These are phyloP conservation scores for Hydrangea macrophylla DNA, from an alignment of 148 eudicot species.

Conservation along the genomic window DNA sequence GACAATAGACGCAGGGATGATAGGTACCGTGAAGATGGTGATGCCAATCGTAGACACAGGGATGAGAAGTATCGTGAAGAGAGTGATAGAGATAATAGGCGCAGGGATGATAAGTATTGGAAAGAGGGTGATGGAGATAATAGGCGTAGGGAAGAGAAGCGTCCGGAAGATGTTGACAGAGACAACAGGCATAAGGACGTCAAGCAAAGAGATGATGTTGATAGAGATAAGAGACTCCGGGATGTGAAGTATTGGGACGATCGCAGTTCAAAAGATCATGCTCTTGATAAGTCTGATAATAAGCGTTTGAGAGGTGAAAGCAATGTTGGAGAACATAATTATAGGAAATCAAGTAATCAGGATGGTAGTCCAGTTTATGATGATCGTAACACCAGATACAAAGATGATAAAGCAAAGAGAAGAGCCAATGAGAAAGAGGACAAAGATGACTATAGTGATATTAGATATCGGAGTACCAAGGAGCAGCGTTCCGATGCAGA, in stretches of 20 bases:
- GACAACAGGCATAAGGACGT: slow-evolving; percentile 45
- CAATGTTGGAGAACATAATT: slow-evolving; percentile 41
- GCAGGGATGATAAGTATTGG: slow-evolving; percentile 28
- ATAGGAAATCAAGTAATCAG: slow-evolving; percentile 50
- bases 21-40: slow-evolving; percentile 14
- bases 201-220: slow-evolving; percentile 38
- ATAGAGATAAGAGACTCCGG: slow-evolving; percentile 34
- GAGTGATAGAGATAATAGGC: slow-evolving; percentile 31
- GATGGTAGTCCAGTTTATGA: slow-evolving; percentile 56
- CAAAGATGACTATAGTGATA: slow-evolving; percentile 57
- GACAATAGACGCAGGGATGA: slow-evolving; percentile 24
- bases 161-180: slow-evolving; percentile 35
- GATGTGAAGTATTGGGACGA: slow-evolving; percentile 50
- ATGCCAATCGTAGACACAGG: slow-evolving; percentile 23
- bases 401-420: slow-evolving; percentile 70
- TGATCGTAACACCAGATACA: slow-evolving; percentile 54
- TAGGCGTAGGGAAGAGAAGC: slow-evolving; percentile 31
- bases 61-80: slow-evolving; percentile 32
- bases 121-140: slow-evolving; percentile 25
- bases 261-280: slow-evolving; percentile 40
- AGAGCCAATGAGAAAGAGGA: slow-evolving; percentile 63
- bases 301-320: slow-evolving; percentile 63
- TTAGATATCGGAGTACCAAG: slow-evolving; percentile 46
- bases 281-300: slow-evolving; percentile 49
- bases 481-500: slow-evolving; percentile 34